These are phyloP conservation scores for Beauveria scarabaeidicola DNA, from an alignment of 2,329 filamentous ascomycete genomes.

Conservation along the genomic window DNA sequence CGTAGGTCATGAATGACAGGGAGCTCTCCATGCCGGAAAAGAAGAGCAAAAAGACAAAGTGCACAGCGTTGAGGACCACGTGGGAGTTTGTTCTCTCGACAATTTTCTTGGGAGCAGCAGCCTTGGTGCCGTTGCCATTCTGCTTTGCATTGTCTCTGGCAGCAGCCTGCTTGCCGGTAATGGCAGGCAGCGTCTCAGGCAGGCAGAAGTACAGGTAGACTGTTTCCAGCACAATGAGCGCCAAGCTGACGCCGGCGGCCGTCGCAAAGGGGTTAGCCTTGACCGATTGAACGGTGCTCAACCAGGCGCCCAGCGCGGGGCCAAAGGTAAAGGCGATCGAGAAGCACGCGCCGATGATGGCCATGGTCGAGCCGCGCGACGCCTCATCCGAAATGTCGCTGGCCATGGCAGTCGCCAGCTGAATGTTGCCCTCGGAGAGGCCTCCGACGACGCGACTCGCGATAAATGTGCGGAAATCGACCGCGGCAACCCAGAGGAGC, in stretches of 20 bases:
- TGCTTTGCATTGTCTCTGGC: constrained; percentile 15
- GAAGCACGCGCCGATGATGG: constrained; percentile 91
- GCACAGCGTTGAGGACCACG: constrained; percentile 69
- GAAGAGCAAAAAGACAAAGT: constrained; percentile 88
- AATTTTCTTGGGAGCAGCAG: constrained; percentile 14
- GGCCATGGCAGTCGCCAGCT: constrained; percentile 91
- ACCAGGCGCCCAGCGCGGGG: constrained; percentile 79
- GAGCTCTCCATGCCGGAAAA: constrained; percentile 99
- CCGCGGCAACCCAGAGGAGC: constrained; percentile 84
- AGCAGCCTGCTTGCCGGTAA: constrained; percentile 26
- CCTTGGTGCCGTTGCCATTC: constrained; percentile 15
- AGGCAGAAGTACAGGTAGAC: constrained; percentile 75
- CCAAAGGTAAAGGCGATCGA: constrained; percentile 96
- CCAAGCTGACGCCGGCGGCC: constrained; percentile 79
- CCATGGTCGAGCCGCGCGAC: constrained; percentile 85
- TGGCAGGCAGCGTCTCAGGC: constrained; percentile 73
- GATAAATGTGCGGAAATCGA: constrained; percentile 92
- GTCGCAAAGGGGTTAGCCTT: constrained; percentile 89
- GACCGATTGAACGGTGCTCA: constrained; percentile 69
- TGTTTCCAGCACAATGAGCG: constrained; percentile 79
- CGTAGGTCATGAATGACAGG: constrained; percentile 93
- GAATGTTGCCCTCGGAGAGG: constrained; percentile 91
- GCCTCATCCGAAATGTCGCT: constrained; percentile 87
- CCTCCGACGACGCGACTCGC: constrained; percentile 89
- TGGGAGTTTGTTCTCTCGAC: constrained; percentile 70